phyloP scores from a whole-genome alignment of 257 asterid species.

The Fraxinus quadrangulata region DNA sequence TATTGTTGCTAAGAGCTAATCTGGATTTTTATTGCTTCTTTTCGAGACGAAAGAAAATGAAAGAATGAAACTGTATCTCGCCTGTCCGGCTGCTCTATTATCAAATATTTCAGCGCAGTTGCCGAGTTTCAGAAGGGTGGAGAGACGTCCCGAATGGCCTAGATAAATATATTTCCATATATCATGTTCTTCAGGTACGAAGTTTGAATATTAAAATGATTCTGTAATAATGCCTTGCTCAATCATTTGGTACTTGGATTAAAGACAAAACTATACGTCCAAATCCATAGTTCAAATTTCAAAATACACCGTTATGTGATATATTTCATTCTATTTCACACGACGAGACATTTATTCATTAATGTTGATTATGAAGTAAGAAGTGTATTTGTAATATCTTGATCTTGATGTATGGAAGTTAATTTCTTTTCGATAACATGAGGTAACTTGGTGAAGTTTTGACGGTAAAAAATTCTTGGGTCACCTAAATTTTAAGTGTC shows the following conservation, averaged over 20 bases:
- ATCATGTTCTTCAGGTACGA: conserved; percentile 1
- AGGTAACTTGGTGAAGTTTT: background rate
- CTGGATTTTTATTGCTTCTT: background rate
- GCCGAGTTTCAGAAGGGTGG: background rate
- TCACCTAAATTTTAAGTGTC: background rate
- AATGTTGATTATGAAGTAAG: background rate
- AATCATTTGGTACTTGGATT: background rate
- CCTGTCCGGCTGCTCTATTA: background rate
- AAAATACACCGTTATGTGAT: background rate
- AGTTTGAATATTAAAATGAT: background rate
- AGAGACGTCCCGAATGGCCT: conserved; percentile 2
- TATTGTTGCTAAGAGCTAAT: background rate
- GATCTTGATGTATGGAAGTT: background rate
- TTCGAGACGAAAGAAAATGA: background rate
- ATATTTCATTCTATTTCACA: background rate
- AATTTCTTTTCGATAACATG: background rate
- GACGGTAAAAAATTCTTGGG: background rate
- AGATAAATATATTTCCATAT: background rate
- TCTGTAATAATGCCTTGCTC: background rate
- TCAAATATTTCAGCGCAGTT: conserved; percentile 3
- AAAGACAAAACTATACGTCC: background rate
- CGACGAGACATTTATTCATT: background rate
- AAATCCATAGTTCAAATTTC: background rate
- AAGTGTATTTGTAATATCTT: background rate
- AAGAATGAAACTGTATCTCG: background rate